Evolutionary conservation across 148 eudicot species (phyloP), one percentile per base, ranked within the genome.

Genomic region (Fallopia convolvulus): DNA sequence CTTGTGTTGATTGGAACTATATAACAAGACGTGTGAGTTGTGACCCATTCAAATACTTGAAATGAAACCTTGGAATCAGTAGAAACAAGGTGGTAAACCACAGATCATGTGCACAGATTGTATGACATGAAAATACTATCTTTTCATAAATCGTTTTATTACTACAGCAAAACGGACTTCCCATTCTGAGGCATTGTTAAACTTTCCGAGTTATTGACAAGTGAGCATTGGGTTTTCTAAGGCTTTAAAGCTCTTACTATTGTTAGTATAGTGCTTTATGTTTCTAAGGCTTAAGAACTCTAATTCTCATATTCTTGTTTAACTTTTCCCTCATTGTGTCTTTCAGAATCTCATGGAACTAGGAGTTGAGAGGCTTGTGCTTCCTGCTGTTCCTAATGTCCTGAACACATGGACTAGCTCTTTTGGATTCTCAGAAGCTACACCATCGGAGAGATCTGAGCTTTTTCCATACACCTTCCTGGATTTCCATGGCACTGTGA

Each of bases 341-440:
- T 68, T 84, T 8, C 91, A 96, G 99, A 88, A 72, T 75, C 88
- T 96, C 7, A 77, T 55, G 75, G 86, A 88, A 42, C 75, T 96
- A 36, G 97, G 99, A 80, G 95, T 96, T 58, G 89, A 89, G 83
- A 91, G 85, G 83, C 89, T 96, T 32, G 89, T 93, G 77, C 87
- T 96, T 80, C 98, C 99, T 44, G 93, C 98, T 4, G 88, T 86
- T 73, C 86, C 90, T 52, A 86, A 81, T 78, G 89, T 90, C 42
- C 78, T 96, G 33, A 74, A 84, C 81, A 88, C 99, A 66, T 96
- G 99, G 99, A 90, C 86, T 44, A 80, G 79, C 8, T 85, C 91
- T 36, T 96, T 96, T 84, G 99, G 98, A 21, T 96, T 90, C 83
- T 83, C 91, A 23, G 80, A 74, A 63, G 78, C 91, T 84, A 65